These are phyloP conservation scores for Annona cherimola DNA, from an alignment of 164 flowering plant species.

Conservation along the genomic window DNA sequence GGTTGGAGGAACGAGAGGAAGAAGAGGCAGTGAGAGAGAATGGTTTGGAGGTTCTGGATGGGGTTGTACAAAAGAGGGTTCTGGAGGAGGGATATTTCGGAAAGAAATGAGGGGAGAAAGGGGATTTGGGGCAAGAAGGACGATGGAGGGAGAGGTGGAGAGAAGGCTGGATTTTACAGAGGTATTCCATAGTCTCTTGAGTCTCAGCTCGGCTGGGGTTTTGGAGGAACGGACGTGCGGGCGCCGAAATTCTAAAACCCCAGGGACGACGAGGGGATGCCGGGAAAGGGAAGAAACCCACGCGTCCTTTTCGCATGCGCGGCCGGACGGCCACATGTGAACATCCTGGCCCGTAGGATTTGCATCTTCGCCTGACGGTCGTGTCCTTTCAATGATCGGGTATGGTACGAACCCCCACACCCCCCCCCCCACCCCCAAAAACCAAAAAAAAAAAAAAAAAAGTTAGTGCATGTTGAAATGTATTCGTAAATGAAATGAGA, in stretches of 20 bases:
- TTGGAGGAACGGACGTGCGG: background rate
- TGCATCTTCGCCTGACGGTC: too few species aligned
- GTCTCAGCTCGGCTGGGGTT: background rate
- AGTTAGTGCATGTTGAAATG: too few species aligned
- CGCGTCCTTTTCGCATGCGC: background rate
- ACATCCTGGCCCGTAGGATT: too few species aligned
- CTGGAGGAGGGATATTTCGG: slow-evolving; percentile 1
- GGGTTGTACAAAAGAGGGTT: background rate
- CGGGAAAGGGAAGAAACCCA: background rate
- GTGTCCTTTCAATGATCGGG: too few species aligned
- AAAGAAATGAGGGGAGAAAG: background rate
- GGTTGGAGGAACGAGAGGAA: slow-evolving; percentile 15
- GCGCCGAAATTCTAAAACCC: background rate
- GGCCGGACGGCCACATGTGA: background rate
- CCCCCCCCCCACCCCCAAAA: too few species aligned
- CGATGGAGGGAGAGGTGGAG: slow-evolving; percentile 11
- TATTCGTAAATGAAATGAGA: too few species aligned
- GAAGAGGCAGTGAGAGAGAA: background rate
- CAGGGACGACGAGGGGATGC: background rate
- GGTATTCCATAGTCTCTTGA: slow-evolving; percentile 32
- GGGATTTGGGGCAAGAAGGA: slow-evolving; percentile 1
- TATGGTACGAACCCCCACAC: too few species aligned
- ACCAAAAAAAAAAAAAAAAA: too few species aligned
- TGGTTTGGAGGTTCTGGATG: background rate
- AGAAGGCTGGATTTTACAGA: slow-evolving; percentile 31